Evolutionary conservation across 78 protist genomes (phyloP).

Genomic region (Pelomyxa schiedti): DNA sequence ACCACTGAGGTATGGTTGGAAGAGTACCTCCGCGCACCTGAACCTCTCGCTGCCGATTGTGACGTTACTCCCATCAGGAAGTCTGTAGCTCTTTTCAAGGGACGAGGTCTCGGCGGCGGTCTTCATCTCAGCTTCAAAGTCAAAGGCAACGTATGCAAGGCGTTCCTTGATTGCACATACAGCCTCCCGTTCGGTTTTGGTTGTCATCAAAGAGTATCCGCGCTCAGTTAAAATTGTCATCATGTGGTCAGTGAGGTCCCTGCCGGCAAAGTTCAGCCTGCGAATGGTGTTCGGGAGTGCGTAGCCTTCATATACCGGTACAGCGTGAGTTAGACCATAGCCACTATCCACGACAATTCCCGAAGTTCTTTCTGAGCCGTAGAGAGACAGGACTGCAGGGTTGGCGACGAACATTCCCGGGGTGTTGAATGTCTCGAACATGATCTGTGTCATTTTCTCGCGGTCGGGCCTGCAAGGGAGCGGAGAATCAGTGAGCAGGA

Average conservation of each 20-base stretch:
- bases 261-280: conserved; percentile 85
- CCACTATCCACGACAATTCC: conserved; percentile 96
- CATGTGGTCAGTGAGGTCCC: conserved; percentile 83
- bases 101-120: conserved; percentile 25
- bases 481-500: conserved; percentile 93
- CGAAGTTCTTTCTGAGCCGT: conserved; percentile 83
- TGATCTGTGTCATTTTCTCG: conserved; percentile 84
- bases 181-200: conserved; percentile 83
- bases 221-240: conserved; percentile 74
- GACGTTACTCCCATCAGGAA: conserved; percentile 81
- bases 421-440: conserved; percentile 95
- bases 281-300: conserved; percentile 36
- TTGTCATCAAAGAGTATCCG: conserved; percentile 78
- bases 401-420: conserved; percentile 60
- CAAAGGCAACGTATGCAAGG: conserved; percentile 34
- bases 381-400: conserved; percentile 84
- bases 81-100: conserved; percentile 63
- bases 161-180: conserved; percentile 87
- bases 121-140: conserved; percentile 60
- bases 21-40: conserved; percentile 83
- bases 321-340: conserved; percentile 88
- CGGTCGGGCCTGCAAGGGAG: conserved; percentile 77
- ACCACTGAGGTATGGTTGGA: conserved; percentile 81
- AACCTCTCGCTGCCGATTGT: conserved; percentile 77
- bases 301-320: conserved; percentile 29